phyloP scores from a whole-genome alignment of 2,329 filamentous ascomycete genomes.

The Penicillium rolfsii region DNA sequence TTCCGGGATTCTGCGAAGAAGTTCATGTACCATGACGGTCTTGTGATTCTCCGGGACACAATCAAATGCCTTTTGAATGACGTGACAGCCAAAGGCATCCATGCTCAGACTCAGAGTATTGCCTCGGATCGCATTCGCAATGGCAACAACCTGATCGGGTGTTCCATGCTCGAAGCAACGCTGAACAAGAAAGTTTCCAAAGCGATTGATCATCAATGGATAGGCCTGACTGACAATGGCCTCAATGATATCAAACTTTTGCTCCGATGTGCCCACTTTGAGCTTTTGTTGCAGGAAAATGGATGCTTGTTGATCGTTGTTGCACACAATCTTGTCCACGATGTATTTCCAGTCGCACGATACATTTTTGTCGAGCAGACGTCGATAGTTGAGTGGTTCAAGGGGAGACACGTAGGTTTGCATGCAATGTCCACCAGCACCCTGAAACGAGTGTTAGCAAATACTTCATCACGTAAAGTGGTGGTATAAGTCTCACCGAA shows the following conservation, averaged over 20 bases:
- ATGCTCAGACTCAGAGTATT: slow-evolving; percentile 94
- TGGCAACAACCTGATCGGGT: slow-evolving; percentile 89
- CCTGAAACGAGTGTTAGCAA: background rate
- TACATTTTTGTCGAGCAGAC: slow-evolving; percentile 90
- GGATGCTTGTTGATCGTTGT: slow-evolving; percentile 97
- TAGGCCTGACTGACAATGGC: slow-evolving; percentile 95
- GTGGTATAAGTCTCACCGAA: slow-evolving; percentile 55
- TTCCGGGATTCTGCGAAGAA: slow-evolving; percentile 91
- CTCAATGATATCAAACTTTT: slow-evolving; percentile 97
- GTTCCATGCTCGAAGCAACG: slow-evolving; percentile 98
- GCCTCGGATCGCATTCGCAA: slow-evolving; percentile 90
- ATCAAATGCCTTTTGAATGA: slow-evolving; percentile 98
- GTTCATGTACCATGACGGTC: slow-evolving; percentile 96
- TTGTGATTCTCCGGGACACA: slow-evolving; percentile 98
- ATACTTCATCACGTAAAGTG: background rate
- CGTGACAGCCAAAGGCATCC: slow-evolving; percentile 98
- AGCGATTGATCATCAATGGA: slow-evolving; percentile 95
- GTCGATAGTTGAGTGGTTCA: slow-evolving; percentile 94
- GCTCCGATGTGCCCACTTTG: slow-evolving; percentile 90
- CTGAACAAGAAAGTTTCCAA: slow-evolving; percentile 97
- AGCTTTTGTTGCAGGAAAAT: slow-evolving; percentile 99
- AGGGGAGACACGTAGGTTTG: slow-evolving; percentile 83
- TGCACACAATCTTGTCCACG: slow-evolving; percentile 98
- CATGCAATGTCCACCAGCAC: slow-evolving; percentile 54
- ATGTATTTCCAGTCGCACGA: slow-evolving; percentile 99